These are phyloP conservation scores for Arachis hypogaea DNA, from an alignment of 306 rosid genomes.

Conservation along the genomic window DNA sequence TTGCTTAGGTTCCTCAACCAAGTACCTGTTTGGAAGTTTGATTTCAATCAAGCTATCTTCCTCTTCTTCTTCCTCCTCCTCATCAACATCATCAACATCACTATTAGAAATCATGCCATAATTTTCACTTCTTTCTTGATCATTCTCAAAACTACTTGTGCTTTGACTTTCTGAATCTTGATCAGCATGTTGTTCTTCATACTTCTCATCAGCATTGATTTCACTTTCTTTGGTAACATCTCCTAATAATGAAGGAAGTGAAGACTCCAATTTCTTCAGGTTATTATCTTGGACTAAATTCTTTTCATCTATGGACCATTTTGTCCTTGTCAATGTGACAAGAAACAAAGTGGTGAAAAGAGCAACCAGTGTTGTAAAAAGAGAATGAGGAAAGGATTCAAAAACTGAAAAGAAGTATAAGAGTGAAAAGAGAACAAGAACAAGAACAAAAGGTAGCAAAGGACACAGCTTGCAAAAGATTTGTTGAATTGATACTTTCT, in stretches of 20 bases:
- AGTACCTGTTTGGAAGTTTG: constrained; percentile 45
- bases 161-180: constrained; percentile 47
- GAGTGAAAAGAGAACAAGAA: constrained; percentile 43
- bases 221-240: constrained; percentile 39
- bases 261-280: constrained; percentile 17
- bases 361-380: constrained; percentile 45
- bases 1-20: constrained; percentile 16
- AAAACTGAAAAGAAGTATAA: constrained; percentile 42
- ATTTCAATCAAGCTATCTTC: constrained; percentile 67
- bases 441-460: constrained; percentile 32
- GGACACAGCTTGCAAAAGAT: constrained; percentile 32
- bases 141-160: constrained; percentile 39
- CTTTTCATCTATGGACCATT: constrained; percentile 30
- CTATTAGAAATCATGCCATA: constrained; percentile 34
- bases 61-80: not conserved
- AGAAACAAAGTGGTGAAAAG: constrained; percentile 51
- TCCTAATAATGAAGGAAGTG: not conserved
- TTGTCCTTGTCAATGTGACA: constrained; percentile 42
- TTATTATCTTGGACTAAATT: constrained; percentile 25
- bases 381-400: constrained; percentile 39
- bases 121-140: constrained; percentile 27
- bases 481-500: constrained; percentile 40
- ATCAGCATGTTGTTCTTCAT: constrained; percentile 31
- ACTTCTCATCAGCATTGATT: constrained; percentile 7
- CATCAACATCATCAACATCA: constrained; percentile 22